Conservation (phyloP, 2,329 filamentous ascomycete genomes). For the Colletotrichum tanaceti region DNA sequence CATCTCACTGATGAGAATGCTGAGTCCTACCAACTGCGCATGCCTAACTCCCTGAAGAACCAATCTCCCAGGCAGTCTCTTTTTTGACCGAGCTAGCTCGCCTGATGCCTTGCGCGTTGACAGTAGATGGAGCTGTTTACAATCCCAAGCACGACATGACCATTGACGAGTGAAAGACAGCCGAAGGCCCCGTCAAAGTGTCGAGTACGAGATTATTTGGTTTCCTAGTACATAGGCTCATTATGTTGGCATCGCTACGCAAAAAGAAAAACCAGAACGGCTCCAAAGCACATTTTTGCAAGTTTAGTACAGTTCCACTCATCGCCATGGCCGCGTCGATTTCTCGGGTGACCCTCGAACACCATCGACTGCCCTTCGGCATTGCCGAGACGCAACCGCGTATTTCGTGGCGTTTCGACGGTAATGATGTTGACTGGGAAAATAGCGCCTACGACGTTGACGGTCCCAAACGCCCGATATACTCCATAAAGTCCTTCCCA, state of each 20-base stretch:
- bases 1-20: no score
- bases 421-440: constrained; percentile 53
- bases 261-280: background rate
- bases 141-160: background rate
- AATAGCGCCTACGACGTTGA: constrained; percentile 56
- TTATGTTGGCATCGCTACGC: background rate
- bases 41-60: no score
- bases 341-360: constrained; percentile 55
- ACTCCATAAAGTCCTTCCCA: constrained; percentile 40
- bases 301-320: background rate
- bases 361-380: constrained; percentile 55
- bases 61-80: no score
- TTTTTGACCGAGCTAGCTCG: background rate
- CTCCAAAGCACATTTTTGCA: background rate
- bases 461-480: constrained; percentile 46
- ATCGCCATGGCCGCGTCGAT: constrained; percentile 53
- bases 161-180: constrained; percentile 19
- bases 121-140: background rate
- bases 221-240: background rate
- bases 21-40: background rate
- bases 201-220: background rate
- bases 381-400: constrained; percentile 57
- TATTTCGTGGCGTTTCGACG: constrained; percentile 60
- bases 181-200: background rate
- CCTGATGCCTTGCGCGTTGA: background rate